Evolutionary conservation across 805 yeast genomes (phyloP).

Genomic region (Ogataea zsoltii): DNA sequence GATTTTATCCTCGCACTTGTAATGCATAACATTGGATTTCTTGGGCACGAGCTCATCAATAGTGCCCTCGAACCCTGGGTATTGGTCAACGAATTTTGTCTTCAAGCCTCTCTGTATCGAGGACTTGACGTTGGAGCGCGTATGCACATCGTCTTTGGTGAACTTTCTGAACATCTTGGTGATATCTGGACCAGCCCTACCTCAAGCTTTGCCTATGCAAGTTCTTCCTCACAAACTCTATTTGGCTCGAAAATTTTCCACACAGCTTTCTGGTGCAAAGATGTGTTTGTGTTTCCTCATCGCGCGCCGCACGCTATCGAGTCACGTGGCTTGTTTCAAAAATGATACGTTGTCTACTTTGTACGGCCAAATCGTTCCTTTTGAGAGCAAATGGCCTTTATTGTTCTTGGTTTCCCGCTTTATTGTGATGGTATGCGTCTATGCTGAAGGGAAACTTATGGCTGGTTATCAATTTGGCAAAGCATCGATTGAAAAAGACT

Average conservation of each 20-base stretch:
- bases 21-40: slow-evolving; percentile 74
- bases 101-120: slow-evolving; percentile 92
- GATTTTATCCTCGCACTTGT: slow-evolving; percentile 89
- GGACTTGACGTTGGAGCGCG: slow-evolving; percentile 88
- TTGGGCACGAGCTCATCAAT: slow-evolving; percentile 87
- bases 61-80: slow-evolving; percentile 69
- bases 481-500: neutral
- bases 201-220: too few species aligned
- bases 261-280: slow-evolving; percentile 1
- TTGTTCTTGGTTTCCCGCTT: too few species aligned
- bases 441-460: too few species aligned
- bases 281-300: neutral
- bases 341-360: slow-evolving; percentile 2
- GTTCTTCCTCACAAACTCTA: too few species aligned
- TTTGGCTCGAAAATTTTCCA: slow-evolving; percentile 1
- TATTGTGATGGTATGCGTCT: too few species aligned
- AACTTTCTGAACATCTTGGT: slow-evolving; percentile 45
- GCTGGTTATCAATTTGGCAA: too few species aligned
- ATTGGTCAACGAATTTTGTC: slow-evolving; percentile 68
- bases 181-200: too few species aligned
- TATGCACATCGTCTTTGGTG: slow-evolving; percentile 82
- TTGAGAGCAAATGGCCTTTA: too few species aligned
- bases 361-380: too few species aligned
- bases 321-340: neutral
- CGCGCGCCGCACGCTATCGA: neutral